phyloP scores from a whole-genome alignment of 371 early-diverging fungal species.

The Entomophthora muscae region DNA sequence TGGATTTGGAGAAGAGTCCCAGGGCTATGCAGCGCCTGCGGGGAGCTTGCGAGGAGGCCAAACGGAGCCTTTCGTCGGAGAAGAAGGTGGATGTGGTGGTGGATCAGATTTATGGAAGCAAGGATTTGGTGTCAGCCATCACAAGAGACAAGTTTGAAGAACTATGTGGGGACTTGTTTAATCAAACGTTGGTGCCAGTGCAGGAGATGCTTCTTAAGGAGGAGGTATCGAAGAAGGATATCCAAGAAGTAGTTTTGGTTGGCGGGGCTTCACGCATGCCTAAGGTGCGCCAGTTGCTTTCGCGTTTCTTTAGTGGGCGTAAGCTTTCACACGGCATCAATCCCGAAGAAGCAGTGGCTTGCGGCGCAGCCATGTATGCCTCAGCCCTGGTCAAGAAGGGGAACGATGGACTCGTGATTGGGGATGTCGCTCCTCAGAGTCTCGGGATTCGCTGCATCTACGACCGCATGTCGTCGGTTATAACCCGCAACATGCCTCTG shows the following conservation, averaged over 20 bases:
- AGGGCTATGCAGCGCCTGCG: constrained; percentile 72
- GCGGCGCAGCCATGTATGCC: constrained; percentile 98
- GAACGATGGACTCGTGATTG: constrained; percentile 21
- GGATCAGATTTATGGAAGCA: constrained; percentile 90
- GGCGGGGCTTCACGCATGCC: constrained; percentile 99
- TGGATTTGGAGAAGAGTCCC: constrained; percentile 48
- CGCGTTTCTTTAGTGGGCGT: constrained; percentile 80
- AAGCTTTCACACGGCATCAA: constrained; percentile 90
- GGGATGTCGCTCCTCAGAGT: constrained; percentile 82
- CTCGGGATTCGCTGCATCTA: constrained; percentile 95
- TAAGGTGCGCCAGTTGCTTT: constrained; percentile 86
- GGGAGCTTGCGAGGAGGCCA: constrained; percentile 79
- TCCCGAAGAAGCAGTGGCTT: constrained; percentile 99
- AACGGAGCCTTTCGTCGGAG: constrained; percentile 74
- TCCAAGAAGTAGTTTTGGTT: constrained; percentile 96
- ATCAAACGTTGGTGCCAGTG: constrained; percentile 92
- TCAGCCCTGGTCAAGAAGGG: constrained; percentile 67
- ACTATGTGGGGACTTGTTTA: constrained; percentile 72
- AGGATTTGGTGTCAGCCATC: constrained; percentile 91
- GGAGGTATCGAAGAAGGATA: constrained; percentile 59
- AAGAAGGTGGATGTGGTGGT: constrained; percentile 80
- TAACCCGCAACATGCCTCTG: constrained; percentile 92
- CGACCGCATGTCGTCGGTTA: constrained; percentile 91
- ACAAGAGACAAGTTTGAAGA: constrained; percentile 92
- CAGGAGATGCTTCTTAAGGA: constrained; percentile 96